These are phyloP conservation scores for Diutina catenulata DNA, from an alignment of 1,139 yeast species.

Conservation along the genomic window DNA sequence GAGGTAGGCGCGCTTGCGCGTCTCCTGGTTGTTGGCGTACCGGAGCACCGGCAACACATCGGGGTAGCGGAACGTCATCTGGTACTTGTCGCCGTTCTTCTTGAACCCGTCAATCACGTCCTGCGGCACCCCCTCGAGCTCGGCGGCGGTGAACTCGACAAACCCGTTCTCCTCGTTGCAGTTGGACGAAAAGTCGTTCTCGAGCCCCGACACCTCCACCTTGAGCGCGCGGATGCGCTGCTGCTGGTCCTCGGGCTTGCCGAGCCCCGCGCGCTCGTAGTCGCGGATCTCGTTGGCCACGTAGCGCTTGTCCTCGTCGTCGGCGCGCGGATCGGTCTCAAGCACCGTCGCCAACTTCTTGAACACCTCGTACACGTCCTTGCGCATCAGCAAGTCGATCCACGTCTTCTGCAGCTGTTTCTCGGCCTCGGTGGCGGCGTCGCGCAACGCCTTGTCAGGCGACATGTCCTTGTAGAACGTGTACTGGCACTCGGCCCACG, in stretches of 20 bases:
- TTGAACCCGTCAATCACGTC: constrained; percentile 50
- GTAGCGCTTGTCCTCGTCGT: constrained; percentile 45
- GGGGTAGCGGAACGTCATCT: constrained; percentile 74
- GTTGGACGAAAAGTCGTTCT: constrained; percentile 49
- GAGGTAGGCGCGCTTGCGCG: constrained; percentile 52
- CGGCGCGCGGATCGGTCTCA: constrained; percentile 13
- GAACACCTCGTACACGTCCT: constrained; percentile 53
- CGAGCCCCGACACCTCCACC: constrained; percentile 45
- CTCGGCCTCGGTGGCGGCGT: constrained; percentile 57
- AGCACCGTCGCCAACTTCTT: constrained; percentile 34
- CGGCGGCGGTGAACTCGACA: constrained; percentile 46
- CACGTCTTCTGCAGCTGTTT: constrained; percentile 40
- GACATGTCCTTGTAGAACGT: constrained; percentile 66
- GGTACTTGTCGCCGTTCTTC: constrained; percentile 31
- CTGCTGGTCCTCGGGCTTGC: constrained; percentile 41
- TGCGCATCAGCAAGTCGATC: constrained; percentile 56
- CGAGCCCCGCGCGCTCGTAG: constrained; percentile 59
- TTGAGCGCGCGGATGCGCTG: constrained; percentile 45
- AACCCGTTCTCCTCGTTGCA: constrained; percentile 61
- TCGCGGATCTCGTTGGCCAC: constrained; percentile 43
- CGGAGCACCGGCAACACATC: constrained; percentile 69
- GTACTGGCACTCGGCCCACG: constrained; percentile 34
- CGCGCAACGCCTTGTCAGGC: constrained; percentile 46
- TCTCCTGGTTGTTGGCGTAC: constrained; percentile 48
- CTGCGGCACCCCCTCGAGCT: constrained; percentile 65